Percentiles rank a stretch among this genome's conserved stretches.
These are phyloP conservation scores for Kokia cookei DNA, from an alignment of 441 rosid genomes.

Conservation along the genomic window DNA sequence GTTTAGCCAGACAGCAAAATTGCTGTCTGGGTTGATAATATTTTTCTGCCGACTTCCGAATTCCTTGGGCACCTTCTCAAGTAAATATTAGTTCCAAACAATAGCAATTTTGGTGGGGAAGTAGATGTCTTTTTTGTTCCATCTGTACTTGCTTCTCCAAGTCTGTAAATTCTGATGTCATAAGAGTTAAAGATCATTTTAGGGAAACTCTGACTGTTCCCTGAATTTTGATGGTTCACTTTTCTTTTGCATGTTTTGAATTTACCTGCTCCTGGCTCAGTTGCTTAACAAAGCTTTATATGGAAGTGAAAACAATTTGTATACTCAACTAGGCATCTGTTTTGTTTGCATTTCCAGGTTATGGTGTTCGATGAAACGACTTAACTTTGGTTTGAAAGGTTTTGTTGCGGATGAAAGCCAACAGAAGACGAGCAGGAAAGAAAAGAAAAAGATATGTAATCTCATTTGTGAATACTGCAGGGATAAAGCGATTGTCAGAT, in stretches of 20 bases:
- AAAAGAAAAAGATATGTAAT: conserved; percentile 6
- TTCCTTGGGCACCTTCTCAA: not conserved
- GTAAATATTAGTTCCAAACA: not conserved
- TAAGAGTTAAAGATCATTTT: not conserved
- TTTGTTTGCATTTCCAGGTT: conserved; percentile 27
- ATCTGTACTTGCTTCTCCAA: not conserved
- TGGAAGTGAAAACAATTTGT: not conserved
- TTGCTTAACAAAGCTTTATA: not conserved
- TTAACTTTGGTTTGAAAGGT: conserved; percentile 29
- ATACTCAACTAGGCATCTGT: conserved; percentile 5
- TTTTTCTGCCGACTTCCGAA: not conserved
- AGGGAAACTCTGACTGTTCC: no score
- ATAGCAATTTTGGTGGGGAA: not conserved
- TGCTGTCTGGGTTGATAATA: not conserved
- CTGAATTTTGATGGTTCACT: not conserved
- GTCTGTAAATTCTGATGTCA: not conserved
- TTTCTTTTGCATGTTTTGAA: not conserved
- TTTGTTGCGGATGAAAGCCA: conserved; percentile 29
- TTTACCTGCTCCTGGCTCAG: not conserved
- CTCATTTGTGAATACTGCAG: conserved; percentile 38
- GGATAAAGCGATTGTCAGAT: conserved; percentile 21
- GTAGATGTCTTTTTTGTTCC: not conserved
- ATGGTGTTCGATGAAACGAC: conserved; percentile 64
- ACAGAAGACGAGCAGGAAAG: conserved; percentile 6
- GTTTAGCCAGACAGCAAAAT: not conserved